These are phyloP conservation scores for Termitomyces sp. DNA, from an alignment of 1,284 basidiomycete species.

Conservation along the genomic window DNA sequence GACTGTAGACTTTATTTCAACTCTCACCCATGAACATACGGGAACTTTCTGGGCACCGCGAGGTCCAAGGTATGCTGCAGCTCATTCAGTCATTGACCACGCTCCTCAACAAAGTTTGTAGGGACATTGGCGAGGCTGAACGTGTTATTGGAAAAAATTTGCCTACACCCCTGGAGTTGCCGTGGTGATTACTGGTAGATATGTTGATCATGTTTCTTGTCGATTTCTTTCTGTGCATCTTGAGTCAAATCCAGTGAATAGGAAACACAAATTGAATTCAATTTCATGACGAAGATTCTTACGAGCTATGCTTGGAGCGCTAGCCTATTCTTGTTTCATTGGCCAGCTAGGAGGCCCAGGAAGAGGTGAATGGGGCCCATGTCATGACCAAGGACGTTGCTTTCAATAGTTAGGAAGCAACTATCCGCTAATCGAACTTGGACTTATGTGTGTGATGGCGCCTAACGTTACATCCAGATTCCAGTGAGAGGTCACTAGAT, in stretches of 20 bases:
- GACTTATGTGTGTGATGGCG: too few relatives aligned
- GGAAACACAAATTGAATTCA: neutral
- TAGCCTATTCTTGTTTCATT: neutral
- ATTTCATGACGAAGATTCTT: neutral
- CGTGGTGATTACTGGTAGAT: constrained; percentile 11
- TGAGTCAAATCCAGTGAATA: neutral
- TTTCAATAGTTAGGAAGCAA: neutral
- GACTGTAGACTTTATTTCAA: constrained; percentile 33
- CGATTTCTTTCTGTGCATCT: neutral
- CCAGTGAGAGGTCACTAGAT: neutral
- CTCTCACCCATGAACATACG: constrained; percentile 28
- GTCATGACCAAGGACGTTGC: too few relatives aligned
- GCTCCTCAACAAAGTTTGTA: constrained; percentile 7
- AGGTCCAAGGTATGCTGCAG: constrained; percentile 30
- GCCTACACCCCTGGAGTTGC: constrained; percentile 36
- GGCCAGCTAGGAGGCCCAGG: neutral
- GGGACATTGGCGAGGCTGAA: constrained; percentile 41
- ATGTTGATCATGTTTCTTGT: neutral
- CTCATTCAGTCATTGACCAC: neutral
- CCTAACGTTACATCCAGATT: neutral
- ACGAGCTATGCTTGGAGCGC: neutral
- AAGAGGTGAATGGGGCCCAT: too few relatives aligned
- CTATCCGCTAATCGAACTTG: too few relatives aligned
- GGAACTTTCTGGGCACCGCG: constrained; percentile 45
- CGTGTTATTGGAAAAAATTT: constrained; percentile 37